Percentiles rank a stretch among this genome's conserved stretches.
Conservation (phyloP, 169 alveolate species). For the Hammondia hammondi region DNA sequence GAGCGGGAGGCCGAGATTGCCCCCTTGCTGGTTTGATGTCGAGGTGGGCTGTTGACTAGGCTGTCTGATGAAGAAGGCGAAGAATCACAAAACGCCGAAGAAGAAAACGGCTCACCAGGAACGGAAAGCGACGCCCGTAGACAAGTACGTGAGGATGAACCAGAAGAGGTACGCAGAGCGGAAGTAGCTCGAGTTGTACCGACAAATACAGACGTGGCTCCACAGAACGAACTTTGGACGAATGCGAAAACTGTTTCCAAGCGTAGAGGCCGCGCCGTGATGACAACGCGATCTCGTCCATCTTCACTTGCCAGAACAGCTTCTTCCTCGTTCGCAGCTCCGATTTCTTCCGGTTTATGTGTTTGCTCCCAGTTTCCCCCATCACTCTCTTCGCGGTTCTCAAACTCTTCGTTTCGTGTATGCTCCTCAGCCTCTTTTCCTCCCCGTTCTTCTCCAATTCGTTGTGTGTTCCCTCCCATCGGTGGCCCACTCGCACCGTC, state of each 20-base stretch:
- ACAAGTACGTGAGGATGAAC: neutral
- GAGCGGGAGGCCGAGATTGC: too few relatives aligned
- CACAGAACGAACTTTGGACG: neutral
- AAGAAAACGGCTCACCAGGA: too few relatives aligned
- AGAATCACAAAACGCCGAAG: too few relatives aligned
- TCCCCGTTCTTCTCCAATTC: neutral
- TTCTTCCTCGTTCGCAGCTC: neutral
- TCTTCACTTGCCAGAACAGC: neutral
- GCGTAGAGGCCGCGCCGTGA: neutral
- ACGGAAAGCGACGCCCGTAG: too few relatives aligned
- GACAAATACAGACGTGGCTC: neutral
- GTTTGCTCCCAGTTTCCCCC: neutral
- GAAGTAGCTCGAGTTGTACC: constrained; percentile 2
- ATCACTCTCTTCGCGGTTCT: neutral
- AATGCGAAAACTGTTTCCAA: neutral
- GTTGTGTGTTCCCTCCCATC: too few relatives aligned
- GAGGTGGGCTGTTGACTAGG: too few relatives aligned
- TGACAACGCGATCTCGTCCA: neutral
- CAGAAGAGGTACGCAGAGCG: neutral
- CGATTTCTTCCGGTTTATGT: neutral
- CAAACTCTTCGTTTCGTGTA: neutral
- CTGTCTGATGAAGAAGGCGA: too few relatives aligned
- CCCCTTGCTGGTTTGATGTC: too few relatives aligned
- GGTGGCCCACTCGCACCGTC: too few relatives aligned
- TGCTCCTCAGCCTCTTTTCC: neutral